Conservation (phyloP, 495 filamentous ascomycete species). For the Acidiella bohemica region DNA sequence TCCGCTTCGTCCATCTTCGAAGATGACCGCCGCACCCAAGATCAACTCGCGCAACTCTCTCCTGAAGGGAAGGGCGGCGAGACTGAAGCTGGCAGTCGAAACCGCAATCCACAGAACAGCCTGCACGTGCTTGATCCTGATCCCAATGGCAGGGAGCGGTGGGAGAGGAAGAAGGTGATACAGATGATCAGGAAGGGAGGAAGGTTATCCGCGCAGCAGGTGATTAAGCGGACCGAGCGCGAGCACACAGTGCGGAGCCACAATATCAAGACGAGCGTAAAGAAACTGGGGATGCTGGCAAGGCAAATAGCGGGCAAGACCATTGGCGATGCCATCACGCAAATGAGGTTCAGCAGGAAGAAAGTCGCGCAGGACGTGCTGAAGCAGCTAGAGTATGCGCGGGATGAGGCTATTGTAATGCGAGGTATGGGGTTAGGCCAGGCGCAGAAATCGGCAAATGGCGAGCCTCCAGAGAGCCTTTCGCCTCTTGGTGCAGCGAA, state of each 20-base stretch:
- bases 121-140: slow-evolving; percentile 52
- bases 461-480: neutral
- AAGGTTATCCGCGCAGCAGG: slow-evolving; percentile 46
- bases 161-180: slow-evolving; percentile 71
- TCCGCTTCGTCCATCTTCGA: slow-evolving; percentile 48
- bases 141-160: slow-evolving; percentile 49
- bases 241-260: slow-evolving; percentile 48
- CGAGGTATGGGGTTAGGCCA: slow-evolving; percentile 72
- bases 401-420: slow-evolving; percentile 60
- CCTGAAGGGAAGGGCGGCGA: slow-evolving; percentile 6
- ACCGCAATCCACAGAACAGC: slow-evolving; percentile 38
- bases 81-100: neutral
- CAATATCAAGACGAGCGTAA: slow-evolving; percentile 62
- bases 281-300: slow-evolving; percentile 76
- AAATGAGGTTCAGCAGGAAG: slow-evolving; percentile 95
- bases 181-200: slow-evolving; percentile 53
- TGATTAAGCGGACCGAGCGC: slow-evolving; percentile 62
- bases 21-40: slow-evolving; percentile 18
- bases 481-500: slow-evolving; percentile 1
- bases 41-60: neutral
- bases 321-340: slow-evolving; percentile 78
- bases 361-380: slow-evolving; percentile 71
- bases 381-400: slow-evolving; percentile 61
- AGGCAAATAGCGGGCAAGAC: slow-evolving; percentile 83
- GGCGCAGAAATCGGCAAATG: neutral